phyloP scores from a whole-genome alignment of 257 asterid genomes.

The Lycium barbarum region DNA sequence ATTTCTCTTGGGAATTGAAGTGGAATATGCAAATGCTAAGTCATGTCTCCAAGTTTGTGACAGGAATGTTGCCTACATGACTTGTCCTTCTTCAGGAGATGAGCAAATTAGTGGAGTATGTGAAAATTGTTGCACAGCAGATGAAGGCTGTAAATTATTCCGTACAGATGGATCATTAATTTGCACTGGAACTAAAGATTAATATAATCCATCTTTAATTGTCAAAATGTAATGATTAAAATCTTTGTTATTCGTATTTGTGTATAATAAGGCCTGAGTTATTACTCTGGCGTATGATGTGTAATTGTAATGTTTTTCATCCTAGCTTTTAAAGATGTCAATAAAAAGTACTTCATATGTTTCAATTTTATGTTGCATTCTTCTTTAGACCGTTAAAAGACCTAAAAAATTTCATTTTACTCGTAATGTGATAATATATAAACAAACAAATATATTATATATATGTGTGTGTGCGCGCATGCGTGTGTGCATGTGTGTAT shows the following conservation, averaged over 20 bases:
- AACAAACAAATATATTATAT: no score
- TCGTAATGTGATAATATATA: no score
- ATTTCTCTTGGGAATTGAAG: neutral
- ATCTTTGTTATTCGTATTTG: neutral
- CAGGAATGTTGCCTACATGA: neutral
- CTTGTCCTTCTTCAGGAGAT: slow-evolving; percentile 29
- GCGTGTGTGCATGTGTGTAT: no score
- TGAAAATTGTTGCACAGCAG: slow-evolving; percentile 28
- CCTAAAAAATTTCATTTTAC: no score
- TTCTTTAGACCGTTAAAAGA: no score
- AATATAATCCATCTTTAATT: neutral
- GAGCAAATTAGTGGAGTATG: neutral
- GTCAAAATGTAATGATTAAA: neutral
- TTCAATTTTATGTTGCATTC: neutral
- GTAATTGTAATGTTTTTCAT: neutral
- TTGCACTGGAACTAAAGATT: neutral
- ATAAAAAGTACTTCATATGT: neutral
- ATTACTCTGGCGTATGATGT: neutral
- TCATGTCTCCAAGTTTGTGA: slow-evolving; percentile 20
- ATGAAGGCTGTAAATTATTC: slow-evolving; percentile 14
- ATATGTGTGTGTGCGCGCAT: no score
- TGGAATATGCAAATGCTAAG: slow-evolving; percentile 30
- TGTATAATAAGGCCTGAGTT: slow-evolving; percentile 16
- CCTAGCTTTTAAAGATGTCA: neutral
- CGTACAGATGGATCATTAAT: slow-evolving; percentile 15